phyloP scores from a whole-genome alignment of 176 grass and related monocot species.

The Canna indica region DNA sequence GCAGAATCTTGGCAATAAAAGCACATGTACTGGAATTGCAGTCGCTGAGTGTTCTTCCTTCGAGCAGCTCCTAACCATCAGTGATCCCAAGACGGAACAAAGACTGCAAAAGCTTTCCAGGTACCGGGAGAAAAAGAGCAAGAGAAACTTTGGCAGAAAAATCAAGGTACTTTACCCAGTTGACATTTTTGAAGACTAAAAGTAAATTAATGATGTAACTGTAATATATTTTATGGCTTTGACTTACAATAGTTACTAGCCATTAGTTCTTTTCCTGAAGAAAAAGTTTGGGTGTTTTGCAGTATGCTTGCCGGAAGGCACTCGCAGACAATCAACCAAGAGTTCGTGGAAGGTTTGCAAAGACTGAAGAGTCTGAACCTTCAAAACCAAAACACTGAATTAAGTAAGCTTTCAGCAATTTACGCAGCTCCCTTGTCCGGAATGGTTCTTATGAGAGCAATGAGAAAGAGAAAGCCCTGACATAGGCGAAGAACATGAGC shows the following conservation, averaged over 20 bases:
- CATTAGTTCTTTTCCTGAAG: neutral
- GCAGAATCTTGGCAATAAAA: conserved; percentile 71
- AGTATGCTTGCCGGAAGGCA: conserved; percentile 98
- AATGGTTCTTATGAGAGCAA: neutral
- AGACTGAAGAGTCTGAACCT: conserved; percentile 62
- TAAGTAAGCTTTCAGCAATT: conserved; percentile 7
- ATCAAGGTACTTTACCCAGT: conserved; percentile 57
- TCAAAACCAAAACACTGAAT: conserved; percentile 23
- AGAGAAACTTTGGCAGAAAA: conserved; percentile 94
- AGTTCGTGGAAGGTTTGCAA: conserved; percentile 91
- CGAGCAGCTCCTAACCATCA: conserved; percentile 74
- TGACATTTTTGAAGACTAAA: neutral
- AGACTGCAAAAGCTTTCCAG: conserved; percentile 88
- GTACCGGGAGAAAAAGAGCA: conserved; percentile 94
- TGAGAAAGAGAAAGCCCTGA: neutral
- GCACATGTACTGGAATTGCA: conserved; percentile 32
- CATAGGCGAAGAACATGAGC: neutral
- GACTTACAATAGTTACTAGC: neutral
- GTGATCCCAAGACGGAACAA: conserved; percentile 71
- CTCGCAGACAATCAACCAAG: conserved; percentile 96
- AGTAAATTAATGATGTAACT: neutral
- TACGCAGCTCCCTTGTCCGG: conserved; percentile 14
- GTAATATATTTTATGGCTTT: neutral
- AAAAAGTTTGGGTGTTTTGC: neutral
- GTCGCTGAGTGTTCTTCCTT: conserved; percentile 31